phyloP scores from a whole-genome alignment of 202 grass and related monocot species.

The Brachypodium distachyon region DNA sequence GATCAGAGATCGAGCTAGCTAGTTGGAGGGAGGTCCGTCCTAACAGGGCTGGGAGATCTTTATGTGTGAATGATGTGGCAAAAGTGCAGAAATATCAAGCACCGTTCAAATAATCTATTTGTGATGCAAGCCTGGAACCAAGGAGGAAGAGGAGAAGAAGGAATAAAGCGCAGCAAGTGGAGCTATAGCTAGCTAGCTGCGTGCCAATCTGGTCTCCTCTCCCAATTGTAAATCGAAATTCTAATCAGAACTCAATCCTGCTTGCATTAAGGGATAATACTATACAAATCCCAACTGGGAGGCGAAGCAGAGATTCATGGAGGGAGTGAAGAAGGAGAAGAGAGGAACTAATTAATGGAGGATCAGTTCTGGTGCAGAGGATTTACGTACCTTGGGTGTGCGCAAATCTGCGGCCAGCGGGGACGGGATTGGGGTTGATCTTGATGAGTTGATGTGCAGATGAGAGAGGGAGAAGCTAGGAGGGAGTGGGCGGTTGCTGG shows the following conservation, averaged over 20 bases:
- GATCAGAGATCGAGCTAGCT: too few relatives aligned
- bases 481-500: neutral
- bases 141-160: too few relatives aligned
- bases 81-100: neutral
- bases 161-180: too few relatives aligned
- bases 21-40: too few relatives aligned
- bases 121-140: too few relatives aligned
- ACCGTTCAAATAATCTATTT: neutral
- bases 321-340: too few relatives aligned
- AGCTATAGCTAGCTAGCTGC: too few relatives aligned
- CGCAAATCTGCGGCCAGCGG: neutral
- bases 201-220: too few relatives aligned
- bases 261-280: neutral
- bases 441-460: neutral
- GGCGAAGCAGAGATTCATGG: too few relatives aligned
- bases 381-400: neutral
- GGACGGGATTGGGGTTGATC: neutral
- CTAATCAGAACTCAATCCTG: neutral
- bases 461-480: neutral
- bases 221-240: too few relatives aligned
- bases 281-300: too few relatives aligned
- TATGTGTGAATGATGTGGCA: conserved; percentile 14
- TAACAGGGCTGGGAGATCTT: neutral
- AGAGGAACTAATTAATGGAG: neutral
- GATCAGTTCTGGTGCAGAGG: too few relatives aligned